A percentile compares a stretch with the other conserved stretches of the same genome.
Evolutionary conservation across 495 filamentous ascomycete species (phyloP).

Genomic region (Bacidia gigantensis): DNA sequence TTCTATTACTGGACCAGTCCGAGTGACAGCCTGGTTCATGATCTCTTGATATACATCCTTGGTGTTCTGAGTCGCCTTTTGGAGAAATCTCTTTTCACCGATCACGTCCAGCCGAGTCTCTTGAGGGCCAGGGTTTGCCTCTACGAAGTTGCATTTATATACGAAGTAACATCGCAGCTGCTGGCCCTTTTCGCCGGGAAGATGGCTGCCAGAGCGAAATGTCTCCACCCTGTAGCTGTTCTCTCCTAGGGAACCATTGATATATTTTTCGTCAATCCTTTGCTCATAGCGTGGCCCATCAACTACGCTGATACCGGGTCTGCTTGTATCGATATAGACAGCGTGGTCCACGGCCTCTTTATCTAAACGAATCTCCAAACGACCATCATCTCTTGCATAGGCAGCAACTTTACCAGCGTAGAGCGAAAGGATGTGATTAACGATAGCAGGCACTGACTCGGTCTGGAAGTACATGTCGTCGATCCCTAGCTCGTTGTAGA

Average conservation of each 20-base stretch:
- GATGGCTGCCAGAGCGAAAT: conserved; percentile 64
- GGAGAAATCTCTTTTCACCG: conserved; percentile 83
- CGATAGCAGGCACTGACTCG: conserved; percentile 73
- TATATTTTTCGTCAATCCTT: conserved; percentile 86
- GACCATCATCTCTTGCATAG: conserved; percentile 84
- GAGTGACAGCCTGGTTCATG: conserved; percentile 64
- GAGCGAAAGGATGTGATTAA: conserved; percentile 85
- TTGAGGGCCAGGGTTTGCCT: conserved; percentile 49
- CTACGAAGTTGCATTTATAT: conserved; percentile 84
- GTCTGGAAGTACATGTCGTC: conserved; percentile 98
- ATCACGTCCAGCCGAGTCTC: conserved; percentile 87
- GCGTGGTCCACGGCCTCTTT: conserved; percentile 92
- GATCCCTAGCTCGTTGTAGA: conserved; percentile 93
- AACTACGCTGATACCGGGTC: conserved; percentile 61
- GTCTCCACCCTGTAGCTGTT: conserved; percentile 87
- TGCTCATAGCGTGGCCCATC: conserved; percentile 82
- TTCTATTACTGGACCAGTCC: conserved; percentile 91
- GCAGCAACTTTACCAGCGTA: conserved; percentile 97
- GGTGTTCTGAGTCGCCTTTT: conserved; percentile 92
- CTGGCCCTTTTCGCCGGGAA: conserved; percentile 64
- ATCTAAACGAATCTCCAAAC: conserved; percentile 83
- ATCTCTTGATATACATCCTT: conserved; percentile 88
- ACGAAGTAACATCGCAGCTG: conserved; percentile 96
- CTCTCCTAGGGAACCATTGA: conserved; percentile 51
- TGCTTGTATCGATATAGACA: conserved; percentile 95